phyloP scores from a whole-genome alignment of 352 stramenopile genomes.

The Phytophthora fragariaefolia region DNA sequence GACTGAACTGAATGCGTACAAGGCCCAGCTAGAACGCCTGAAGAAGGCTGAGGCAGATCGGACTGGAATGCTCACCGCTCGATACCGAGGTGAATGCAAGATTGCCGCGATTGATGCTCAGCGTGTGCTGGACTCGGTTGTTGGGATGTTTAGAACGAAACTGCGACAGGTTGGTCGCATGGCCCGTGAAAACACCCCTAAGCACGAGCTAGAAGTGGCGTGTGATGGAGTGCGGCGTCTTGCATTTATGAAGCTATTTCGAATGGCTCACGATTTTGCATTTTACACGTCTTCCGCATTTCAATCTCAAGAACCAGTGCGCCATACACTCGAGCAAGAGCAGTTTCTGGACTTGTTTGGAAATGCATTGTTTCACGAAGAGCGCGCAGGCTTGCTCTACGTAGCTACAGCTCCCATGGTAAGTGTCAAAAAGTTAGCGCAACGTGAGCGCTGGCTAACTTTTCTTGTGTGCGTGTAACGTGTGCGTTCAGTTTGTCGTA shows the following conservation, averaged over 20 bases:
- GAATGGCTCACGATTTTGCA: conserved; percentile 52
- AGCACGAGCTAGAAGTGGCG: conserved; percentile 44
- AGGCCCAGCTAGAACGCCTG: conserved; percentile 58
- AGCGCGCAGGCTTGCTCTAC: conserved; percentile 71
- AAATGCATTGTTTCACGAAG: conserved; percentile 67
- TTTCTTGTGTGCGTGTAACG: conserved; percentile 4
- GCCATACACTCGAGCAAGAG: conserved; percentile 51
- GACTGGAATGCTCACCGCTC: conserved; percentile 45
- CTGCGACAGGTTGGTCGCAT: conserved; percentile 52
- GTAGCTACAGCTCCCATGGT: conserved; percentile 71
- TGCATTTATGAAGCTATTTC: conserved; percentile 71
- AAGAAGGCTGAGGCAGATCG: conserved; percentile 62
- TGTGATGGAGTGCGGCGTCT: conserved; percentile 66
- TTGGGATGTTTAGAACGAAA: conserved; percentile 51
- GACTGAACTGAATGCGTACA: conserved; percentile 47
- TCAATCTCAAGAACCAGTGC: conserved; percentile 48
- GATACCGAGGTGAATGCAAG: conserved; percentile 60
- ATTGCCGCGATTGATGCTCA: conserved; percentile 61
- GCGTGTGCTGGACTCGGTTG: conserved; percentile 54
- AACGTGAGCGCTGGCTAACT: background rate
- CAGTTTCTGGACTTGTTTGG: conserved; percentile 76
- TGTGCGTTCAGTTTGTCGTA: conserved; percentile 48
- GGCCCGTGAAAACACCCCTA: conserved; percentile 17
- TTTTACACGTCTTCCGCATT: conserved; percentile 65
- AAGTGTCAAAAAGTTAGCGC: conserved; percentile 23